phyloP scores from a whole-genome alignment of 202 grass and related monocot genomes.

The Schoenoplectus tabernaemontani region DNA sequence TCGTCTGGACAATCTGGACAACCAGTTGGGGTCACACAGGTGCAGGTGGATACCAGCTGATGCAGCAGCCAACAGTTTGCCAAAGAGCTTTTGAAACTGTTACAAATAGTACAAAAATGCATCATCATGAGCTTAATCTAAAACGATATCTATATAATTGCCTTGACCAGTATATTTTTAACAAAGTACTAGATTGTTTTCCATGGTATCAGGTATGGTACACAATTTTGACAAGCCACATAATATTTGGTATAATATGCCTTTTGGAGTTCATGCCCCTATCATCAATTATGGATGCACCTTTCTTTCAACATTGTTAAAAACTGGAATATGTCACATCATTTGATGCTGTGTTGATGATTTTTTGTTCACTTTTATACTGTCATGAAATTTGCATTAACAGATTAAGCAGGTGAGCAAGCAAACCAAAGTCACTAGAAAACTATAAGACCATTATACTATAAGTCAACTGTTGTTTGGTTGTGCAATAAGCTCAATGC shows the following conservation, averaged over 20 bases:
- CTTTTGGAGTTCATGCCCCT: not conserved
- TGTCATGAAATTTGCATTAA: not conserved
- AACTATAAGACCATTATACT: not conserved
- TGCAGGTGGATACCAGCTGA: constrained; percentile 59
- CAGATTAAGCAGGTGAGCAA: not conserved
- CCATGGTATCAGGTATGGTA: too few species aligned
- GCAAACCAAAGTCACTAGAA: not conserved
- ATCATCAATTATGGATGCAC: not conserved
- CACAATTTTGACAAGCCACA: not conserved
- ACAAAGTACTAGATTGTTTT: not conserved
- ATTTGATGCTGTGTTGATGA: not conserved
- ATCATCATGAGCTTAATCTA: not conserved
- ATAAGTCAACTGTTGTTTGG: not conserved
- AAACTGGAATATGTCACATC: not conserved
- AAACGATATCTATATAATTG: not conserved
- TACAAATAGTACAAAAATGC: not conserved
- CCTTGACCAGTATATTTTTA: not conserved
- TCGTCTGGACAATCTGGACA: constrained; percentile 76
- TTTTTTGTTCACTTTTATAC: not conserved
- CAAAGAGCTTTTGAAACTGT: constrained; percentile 56
- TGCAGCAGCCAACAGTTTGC: constrained; percentile 56
- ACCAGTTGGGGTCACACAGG: constrained; percentile 39
- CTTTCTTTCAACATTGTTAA: not conserved
- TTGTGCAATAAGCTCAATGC: not conserved
- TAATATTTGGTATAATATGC: not conserved